Conservation (phyloP, 2,329 filamentous ascomycete species). For the Curvularia lunata region DNA sequence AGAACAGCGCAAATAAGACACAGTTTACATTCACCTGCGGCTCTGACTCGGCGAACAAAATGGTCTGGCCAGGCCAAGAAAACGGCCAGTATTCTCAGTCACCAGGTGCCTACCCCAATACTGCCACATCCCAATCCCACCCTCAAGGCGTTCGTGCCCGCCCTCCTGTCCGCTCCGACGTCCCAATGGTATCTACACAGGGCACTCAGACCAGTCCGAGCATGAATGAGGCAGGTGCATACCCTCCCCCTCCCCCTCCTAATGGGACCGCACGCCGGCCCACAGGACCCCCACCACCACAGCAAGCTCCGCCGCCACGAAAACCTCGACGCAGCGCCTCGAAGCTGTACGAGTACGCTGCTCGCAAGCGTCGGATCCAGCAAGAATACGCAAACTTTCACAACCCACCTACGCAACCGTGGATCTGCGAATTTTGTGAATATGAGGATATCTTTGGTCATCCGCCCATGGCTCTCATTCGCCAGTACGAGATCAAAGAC, state of each 20-base stretch:
- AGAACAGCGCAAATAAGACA: conserved; percentile 73
- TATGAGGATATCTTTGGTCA: conserved; percentile 95
- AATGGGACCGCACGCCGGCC: conserved; percentile 42
- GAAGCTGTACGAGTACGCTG: conserved; percentile 76
- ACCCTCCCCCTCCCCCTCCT: conserved; percentile 31
- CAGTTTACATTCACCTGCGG: conserved; percentile 98
- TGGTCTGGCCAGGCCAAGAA: conserved; percentile 73
- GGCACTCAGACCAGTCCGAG: conserved; percentile 63
- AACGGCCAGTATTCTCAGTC: conserved; percentile 49
- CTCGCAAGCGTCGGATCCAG: conserved; percentile 76
- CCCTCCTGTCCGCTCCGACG: conserved; percentile 39
- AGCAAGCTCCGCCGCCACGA: conserved; percentile 58
- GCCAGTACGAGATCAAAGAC: conserved; percentile 94
- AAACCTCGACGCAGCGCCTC: conserved; percentile 68
- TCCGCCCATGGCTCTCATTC: conserved; percentile 82
- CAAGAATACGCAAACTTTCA: conserved; percentile 79
- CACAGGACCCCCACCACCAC: conserved; percentile 49
- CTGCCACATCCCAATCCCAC: conserved; percentile 27
- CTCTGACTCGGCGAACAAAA: conserved; percentile 80
- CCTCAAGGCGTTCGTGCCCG: conserved; percentile 34
- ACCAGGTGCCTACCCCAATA: conserved; percentile 45
- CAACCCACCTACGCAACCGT: conserved; percentile 81
- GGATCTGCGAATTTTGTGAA: conserved; percentile 98
- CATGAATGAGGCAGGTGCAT: conserved; percentile 48
- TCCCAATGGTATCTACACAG: conserved; percentile 57